A percentile compares a stretch with the other conserved stretches of the same genome.
phyloP scores from a whole-genome alignment of 257 asterid species.

The Solanum etuberosum region DNA sequence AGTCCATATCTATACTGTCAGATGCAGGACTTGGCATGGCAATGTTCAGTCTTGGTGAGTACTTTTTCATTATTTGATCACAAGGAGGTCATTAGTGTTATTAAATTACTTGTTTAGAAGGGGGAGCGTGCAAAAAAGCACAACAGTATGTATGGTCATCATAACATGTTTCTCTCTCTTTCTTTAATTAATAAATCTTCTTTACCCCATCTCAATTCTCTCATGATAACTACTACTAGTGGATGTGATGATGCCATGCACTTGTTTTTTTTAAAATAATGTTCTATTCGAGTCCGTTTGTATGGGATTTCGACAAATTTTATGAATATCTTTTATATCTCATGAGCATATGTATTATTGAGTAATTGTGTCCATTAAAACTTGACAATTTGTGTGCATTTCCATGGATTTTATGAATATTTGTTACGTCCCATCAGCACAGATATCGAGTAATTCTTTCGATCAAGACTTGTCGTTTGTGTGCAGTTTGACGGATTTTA shows the following conservation, averaged over 20 bases:
- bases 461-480: too few relatives aligned
- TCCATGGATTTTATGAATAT: too few relatives aligned
- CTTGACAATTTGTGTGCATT: too few relatives aligned
- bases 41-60: slow-evolving; percentile 95
- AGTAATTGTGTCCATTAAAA: not conserved
- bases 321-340: not conserved
- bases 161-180: slow-evolving; percentile 22
- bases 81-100: not conserved
- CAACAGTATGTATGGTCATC: slow-evolving; percentile 23
- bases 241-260: slow-evolving; percentile 18
- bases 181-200: slow-evolving; percentile 4
- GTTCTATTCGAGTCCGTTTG: not conserved
- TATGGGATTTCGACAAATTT: not conserved
- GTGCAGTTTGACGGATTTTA: not conserved
- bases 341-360: not conserved
- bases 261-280: not conserved
- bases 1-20: slow-evolving; percentile 85
- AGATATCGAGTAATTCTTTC: too few relatives aligned
- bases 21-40: slow-evolving; percentile 99
- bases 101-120: not conserved
- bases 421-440: too few relatives aligned
- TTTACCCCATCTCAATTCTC: not conserved
- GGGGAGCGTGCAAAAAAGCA: slow-evolving; percentile 40
- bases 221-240: not conserved
- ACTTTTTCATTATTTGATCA: not conserved